A percentile compares a stretch with the other conserved stretches of the same genome.
Conservation (phyloP, 768 basidiomycete species). For the Boletus tylopilopsis region DNA sequence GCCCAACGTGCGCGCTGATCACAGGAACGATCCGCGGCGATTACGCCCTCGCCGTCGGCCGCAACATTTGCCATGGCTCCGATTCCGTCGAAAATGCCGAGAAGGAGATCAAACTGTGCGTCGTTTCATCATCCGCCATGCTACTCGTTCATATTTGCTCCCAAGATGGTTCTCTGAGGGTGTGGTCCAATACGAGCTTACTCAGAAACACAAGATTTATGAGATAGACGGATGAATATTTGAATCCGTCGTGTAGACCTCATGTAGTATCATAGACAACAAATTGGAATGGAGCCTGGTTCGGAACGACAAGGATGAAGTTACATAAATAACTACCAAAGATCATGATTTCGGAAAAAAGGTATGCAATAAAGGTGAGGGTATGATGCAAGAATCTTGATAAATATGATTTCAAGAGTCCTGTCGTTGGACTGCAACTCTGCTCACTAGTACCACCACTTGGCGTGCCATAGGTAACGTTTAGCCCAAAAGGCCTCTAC, state of each 20-base stretch:
- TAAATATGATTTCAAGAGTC: background rate
- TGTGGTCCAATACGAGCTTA: slow-evolving; percentile 63
- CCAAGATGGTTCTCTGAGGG: slow-evolving; percentile 92
- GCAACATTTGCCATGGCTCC: slow-evolving; percentile 92
- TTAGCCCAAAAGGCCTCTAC: slow-evolving; percentile 7
- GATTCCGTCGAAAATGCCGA: slow-evolving; percentile 86
- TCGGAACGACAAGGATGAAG: background rate
- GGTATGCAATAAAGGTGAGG: slow-evolving; percentile 22
- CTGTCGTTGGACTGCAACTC: slow-evolving; percentile 5
- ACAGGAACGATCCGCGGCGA: slow-evolving; percentile 94
- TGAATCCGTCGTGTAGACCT: background rate
- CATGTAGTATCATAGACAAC: too few relatives aligned
- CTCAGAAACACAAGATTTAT: slow-evolving; percentile 70
- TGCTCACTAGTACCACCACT: slow-evolving; percentile 12
- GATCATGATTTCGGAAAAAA: too few relatives aligned
- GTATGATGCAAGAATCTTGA: slow-evolving; percentile 24
- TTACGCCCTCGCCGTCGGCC: slow-evolving; percentile 90
- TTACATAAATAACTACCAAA: too few relatives aligned
- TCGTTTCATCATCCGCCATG: slow-evolving; percentile 8
- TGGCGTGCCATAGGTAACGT: slow-evolving; percentile 28
- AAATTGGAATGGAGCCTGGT: too few relatives aligned
- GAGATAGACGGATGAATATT: slow-evolving; percentile 47
- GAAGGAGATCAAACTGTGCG: slow-evolving; percentile 92
- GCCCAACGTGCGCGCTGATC: slow-evolving; percentile 1
- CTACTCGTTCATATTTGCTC: slow-evolving; percentile 4